These are phyloP conservation scores for Hygrophila difformis DNA, from an alignment of 257 asterid genomes.

Conservation along the genomic window DNA sequence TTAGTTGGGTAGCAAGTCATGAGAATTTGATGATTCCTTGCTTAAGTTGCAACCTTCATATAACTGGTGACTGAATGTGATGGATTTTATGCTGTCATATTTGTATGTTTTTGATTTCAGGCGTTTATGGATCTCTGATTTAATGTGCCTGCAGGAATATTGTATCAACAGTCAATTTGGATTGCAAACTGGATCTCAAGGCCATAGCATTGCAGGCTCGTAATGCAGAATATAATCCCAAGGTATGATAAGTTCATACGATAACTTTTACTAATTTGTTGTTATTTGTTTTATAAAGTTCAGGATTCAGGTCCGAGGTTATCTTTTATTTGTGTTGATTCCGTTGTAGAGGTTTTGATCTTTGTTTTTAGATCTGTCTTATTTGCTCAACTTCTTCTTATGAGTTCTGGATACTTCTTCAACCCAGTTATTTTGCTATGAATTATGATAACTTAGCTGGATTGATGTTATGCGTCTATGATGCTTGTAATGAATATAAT, in stretches of 20 bases:
- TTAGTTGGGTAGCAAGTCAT: too few relatives aligned
- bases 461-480: too few relatives aligned
- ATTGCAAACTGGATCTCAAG: slow-evolving; percentile 86
- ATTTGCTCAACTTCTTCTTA: too few relatives aligned
- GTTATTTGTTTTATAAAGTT: too few relatives aligned
- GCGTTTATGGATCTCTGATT: not conserved
- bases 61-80: slow-evolving; percentile 6
- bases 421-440: too few relatives aligned
- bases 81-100: not conserved
- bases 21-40: slow-evolving; percentile 7
- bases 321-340: not conserved
- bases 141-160: slow-evolving; percentile 45
- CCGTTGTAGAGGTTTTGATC: too few relatives aligned
- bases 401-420: too few relatives aligned
- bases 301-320: too few relatives aligned
- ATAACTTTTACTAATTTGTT: not conserved
- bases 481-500: too few relatives aligned
- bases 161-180: slow-evolving; percentile 88
- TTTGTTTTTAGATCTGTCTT: too few relatives aligned
- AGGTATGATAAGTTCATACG: slow-evolving; percentile 28
- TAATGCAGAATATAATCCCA: slow-evolving; percentile 89
- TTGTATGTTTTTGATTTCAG: not conserved
- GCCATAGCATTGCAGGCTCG: slow-evolving; percentile 88
- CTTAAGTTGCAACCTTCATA: not conserved
- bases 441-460: too few relatives aligned